Evolutionary conservation across 352 stramenopile genomes (phyloP), one percentile per base, ranked within the genome.

Genomic region (Ochromonadaceae sp.): DNA sequence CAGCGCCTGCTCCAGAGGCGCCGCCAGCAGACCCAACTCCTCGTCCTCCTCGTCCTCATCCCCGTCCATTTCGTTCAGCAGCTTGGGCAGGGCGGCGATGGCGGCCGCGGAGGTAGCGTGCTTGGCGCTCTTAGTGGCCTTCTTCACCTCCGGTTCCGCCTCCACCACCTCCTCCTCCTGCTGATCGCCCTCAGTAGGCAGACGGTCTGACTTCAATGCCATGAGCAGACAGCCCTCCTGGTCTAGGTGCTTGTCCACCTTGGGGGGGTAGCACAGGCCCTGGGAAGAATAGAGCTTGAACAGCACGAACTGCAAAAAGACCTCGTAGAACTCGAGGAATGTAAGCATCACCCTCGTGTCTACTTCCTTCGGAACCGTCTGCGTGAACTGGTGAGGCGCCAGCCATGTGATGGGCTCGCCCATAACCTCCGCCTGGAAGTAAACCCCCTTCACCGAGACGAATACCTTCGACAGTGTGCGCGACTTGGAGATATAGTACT

Each of bases 271-370:
- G 34, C 78, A 67, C 14, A 98, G 76, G 26, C 90, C 92, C 30
- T 96, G 70, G 38, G 91, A 83, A 66, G 81, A 84, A 76, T 98
- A 99, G 4, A 99, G 77, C 74, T 98, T 96, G 73, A 86, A 98
- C 70, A 98, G 80, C 34, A 97, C 91, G 76, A 99, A 99, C 74
- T 94, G 90, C 58, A 98, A 77, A 30, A 98, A 74, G 49, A 93
- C 87, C 67, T 98, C 80, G 76, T 98, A 98, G 69, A 99, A 98
- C 80, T 99, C 94, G 40, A 99, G 83, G 78, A 99, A 99, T 40
- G 92, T 98, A 31, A 95, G 73, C 93, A 99, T 99, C 25, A 99
- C 92, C 52, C 85, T 81, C 70, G 97, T 93, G 70, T 99, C 94
- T 30, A 99, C 93, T 67, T 96, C 92, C 60, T 92, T 84, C 22